These are phyloP conservation scores for Hyphodiscus hymeniophilus DNA, from an alignment of 495 filamentous ascomycete genomes.

Conservation along the genomic window DNA sequence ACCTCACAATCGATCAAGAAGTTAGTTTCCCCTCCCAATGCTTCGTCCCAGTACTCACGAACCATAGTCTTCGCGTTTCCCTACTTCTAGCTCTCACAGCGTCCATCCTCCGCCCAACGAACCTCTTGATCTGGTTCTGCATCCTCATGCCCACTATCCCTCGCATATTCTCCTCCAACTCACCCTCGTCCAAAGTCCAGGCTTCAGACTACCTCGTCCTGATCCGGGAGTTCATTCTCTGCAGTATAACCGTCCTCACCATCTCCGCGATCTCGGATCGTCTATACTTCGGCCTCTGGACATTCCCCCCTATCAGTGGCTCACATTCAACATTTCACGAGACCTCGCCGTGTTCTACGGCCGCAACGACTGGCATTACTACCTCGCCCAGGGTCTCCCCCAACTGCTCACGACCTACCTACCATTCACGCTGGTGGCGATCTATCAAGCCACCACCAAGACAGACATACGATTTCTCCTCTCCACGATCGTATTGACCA, in stretches of 20 bases:
- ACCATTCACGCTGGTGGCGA: slow-evolving; percentile 60
- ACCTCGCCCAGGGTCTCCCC: slow-evolving; percentile 80
- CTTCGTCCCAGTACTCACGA: not conserved
- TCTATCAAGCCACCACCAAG: slow-evolving; percentile 41
- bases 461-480: slow-evolving; percentile 42
- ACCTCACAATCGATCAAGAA: slow-evolving; percentile 10
- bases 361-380: slow-evolving; percentile 87
- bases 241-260: slow-evolving; percentile 54
- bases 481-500: slow-evolving; percentile 48
- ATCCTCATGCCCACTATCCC: slow-evolving; percentile 37
- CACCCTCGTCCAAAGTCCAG: not conserved
- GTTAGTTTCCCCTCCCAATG: slow-evolving; percentile 4
- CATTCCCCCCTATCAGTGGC: slow-evolving; percentile 84
- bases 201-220: slow-evolving; percentile 42
- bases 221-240: slow-evolving; percentile 52
- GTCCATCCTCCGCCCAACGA: slow-evolving; percentile 85
- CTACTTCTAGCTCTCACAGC: slow-evolving; percentile 73
- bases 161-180: slow-evolving; percentile 21
- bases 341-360: slow-evolving; percentile 88
- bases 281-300: slow-evolving; percentile 78
- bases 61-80: slow-evolving; percentile 51
- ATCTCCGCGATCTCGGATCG: slow-evolving; percentile 64
- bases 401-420: slow-evolving; percentile 78
- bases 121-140: slow-evolving; percentile 74
- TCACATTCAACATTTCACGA: slow-evolving; percentile 87